These are phyloP conservation scores for Kwoniella newhampshirensis DNA, from an alignment of 768 basidiomycete species.

Conservation along the genomic window DNA sequence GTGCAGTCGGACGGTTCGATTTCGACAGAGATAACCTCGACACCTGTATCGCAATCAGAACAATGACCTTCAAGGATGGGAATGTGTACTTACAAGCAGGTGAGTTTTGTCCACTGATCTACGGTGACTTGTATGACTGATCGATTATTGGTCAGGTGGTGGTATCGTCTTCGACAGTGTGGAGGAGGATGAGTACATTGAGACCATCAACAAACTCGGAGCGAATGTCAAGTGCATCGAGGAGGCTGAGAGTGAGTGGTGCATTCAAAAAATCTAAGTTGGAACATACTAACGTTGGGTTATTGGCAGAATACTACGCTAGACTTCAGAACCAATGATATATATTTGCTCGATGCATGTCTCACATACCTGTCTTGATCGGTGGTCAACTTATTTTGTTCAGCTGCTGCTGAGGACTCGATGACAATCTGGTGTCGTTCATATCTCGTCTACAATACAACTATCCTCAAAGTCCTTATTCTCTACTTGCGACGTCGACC, in stretches of 20 bases:
- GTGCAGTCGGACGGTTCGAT: constrained; percentile 96
- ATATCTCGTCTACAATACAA: too few species aligned
- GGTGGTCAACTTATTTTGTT: too few species aligned
- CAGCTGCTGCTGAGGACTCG: too few species aligned
- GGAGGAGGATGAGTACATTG: constrained; percentile 94
- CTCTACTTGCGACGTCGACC: constrained; percentile 4
- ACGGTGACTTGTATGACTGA: too few species aligned
- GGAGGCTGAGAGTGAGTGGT: constrained; percentile 74
- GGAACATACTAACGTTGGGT: background rate
- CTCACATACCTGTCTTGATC: too few species aligned
- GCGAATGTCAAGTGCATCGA: constrained; percentile 83
- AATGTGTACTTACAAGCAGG: constrained; percentile 78
- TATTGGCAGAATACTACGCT: constrained; percentile 25
- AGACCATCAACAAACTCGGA: constrained; percentile 91
- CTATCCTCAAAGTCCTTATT: too few species aligned
- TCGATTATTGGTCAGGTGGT: constrained; percentile 63
- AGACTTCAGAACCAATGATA: constrained; percentile 4
- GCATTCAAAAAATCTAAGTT: background rate
- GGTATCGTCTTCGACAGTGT: constrained; percentile 96
- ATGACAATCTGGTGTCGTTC: too few species aligned
- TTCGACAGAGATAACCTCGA: constrained; percentile 87
- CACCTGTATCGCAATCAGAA: constrained; percentile 97
- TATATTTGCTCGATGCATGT: background rate
- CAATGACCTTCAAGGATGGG: constrained; percentile 94
- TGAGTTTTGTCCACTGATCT: too few species aligned